Conservation (phyloP, 768 basidiomycete genomes). For the Galerina marginata region DNA sequence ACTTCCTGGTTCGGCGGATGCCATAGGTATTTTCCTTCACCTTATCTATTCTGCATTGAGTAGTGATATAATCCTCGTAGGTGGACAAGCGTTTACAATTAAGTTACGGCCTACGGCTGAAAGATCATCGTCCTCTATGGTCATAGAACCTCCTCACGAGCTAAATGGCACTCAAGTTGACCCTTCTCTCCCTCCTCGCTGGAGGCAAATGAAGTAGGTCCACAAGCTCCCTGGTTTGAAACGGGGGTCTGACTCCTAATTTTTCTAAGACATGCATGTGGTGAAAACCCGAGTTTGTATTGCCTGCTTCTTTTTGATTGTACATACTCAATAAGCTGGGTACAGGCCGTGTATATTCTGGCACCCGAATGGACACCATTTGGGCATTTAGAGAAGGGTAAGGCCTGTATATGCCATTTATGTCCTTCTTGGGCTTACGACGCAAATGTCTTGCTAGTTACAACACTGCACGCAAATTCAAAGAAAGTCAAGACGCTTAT, state of each 20-base stretch:
- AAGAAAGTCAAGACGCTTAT: conserved; percentile 66
- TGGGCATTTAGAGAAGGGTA: conserved; percentile 70
- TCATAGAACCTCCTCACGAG: conserved; percentile 74
- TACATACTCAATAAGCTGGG: conserved; percentile 12
- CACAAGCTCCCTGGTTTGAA: not conserved
- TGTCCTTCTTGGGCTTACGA: not conserved
- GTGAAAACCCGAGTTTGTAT: conserved; percentile 60
- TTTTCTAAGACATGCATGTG: conserved; percentile 49
- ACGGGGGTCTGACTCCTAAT: conserved; percentile 1
- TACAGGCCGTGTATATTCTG: conserved; percentile 48
- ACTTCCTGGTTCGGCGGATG: conserved; percentile 73
- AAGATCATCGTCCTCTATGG: conserved; percentile 72
- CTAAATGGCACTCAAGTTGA: conserved; percentile 49
- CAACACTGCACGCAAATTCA: conserved; percentile 65
- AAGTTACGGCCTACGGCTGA: conserved; percentile 78
- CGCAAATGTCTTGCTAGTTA: conserved; percentile 45
- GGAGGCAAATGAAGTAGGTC: conserved; percentile 77
- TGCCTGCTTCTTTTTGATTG: not conserved
- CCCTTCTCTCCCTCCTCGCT: conserved; percentile 49
- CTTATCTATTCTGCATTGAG: not conserved
- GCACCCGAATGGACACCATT: conserved; percentile 66
- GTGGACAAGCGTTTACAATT: conserved; percentile 85
- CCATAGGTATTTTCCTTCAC: conserved; percentile 47
- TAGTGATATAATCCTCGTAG: conserved; percentile 33
- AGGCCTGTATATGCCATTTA: conserved; percentile 5